Conservation (phyloP, 1,284 basidiomycete genomes). For the Leccinum holopus region DNA sequence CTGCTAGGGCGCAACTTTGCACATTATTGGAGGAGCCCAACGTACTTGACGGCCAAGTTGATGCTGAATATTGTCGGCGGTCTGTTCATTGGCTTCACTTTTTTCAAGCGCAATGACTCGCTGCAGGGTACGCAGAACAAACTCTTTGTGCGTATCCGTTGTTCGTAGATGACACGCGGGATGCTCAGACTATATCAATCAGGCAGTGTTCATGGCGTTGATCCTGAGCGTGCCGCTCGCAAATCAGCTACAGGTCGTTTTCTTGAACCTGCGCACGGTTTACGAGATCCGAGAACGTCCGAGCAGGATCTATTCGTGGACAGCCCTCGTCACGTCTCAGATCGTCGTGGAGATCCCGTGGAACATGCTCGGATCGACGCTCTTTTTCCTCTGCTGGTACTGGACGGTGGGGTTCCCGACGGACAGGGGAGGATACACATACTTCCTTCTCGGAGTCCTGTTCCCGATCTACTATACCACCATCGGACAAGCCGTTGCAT, state of each 20-base stretch:
- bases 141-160: slow-evolving; percentile 50
- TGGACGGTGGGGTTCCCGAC: slow-evolving; percentile 63
- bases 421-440: slow-evolving; percentile 54
- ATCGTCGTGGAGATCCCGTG: slow-evolving; percentile 65
- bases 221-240: slow-evolving; percentile 30
- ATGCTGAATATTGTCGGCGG: slow-evolving; percentile 54
- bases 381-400: slow-evolving; percentile 70
- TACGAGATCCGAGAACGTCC: slow-evolving; percentile 76
- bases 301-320: slow-evolving; percentile 83
- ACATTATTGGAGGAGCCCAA: slow-evolving; percentile 58
- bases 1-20: slow-evolving; percentile 40
- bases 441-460: slow-evolving; percentile 46
- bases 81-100: slow-evolving; percentile 67
- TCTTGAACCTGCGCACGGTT: slow-evolving; percentile 42
- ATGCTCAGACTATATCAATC: neutral
- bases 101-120: slow-evolving; percentile 67
- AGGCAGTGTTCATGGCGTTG: slow-evolving; percentile 29
- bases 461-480: slow-evolving; percentile 57
- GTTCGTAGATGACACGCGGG: neutral
- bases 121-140: slow-evolving; percentile 81
- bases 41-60: slow-evolving; percentile 77
- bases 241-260: slow-evolving; percentile 34
- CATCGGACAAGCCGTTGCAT: slow-evolving; percentile 61
- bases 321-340: slow-evolving; percentile 64
- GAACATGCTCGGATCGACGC: slow-evolving; percentile 57